Percentiles rank a stretch among this genome's conserved stretches.
These are phyloP conservation scores for Arthrobotrys megalospora DNA, from an alignment of 2,329 filamentous ascomycete species.

Conservation along the genomic window DNA sequence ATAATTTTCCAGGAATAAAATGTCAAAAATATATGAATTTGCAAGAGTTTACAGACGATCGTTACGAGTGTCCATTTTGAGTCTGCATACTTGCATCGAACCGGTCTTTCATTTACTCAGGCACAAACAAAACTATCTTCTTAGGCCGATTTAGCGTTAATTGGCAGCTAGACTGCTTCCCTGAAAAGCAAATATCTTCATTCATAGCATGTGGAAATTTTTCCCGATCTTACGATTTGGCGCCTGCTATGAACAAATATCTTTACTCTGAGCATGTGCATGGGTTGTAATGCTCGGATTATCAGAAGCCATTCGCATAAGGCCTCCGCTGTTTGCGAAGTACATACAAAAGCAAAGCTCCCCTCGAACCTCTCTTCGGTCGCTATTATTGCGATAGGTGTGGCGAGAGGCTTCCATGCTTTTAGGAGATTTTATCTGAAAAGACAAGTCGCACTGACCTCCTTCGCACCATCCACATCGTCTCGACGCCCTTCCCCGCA, in stretches of 20 bases:
- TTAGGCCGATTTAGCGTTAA: no score
- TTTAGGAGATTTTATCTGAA: constrained; percentile 41
- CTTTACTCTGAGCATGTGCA: background rate
- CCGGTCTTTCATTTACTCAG: no score
- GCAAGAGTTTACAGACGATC: no score
- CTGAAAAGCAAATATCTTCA: no score
- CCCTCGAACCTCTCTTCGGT: constrained; percentile 10
- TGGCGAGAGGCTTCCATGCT: constrained; percentile 5
- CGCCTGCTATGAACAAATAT: background rate
- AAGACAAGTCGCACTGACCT: constrained; percentile 24
- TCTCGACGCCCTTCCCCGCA: constrained; percentile 50
- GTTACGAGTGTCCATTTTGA: no score
- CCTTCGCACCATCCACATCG: constrained; percentile 24
- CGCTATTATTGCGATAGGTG: constrained; percentile 1
- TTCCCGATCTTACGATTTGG: constrained; percentile 1
- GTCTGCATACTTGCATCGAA: no score
- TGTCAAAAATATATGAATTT: no score
- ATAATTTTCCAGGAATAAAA: no score
- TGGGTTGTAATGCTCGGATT: background rate
- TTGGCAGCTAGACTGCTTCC: no score
- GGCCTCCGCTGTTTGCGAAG: constrained; percentile 44
- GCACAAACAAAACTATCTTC: no score
- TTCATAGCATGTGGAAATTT: background rate
- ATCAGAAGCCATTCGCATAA: constrained; percentile 46
- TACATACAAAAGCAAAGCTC: constrained; percentile 34